Percentiles rank a stretch among this genome's conserved stretches.
These are phyloP conservation scores for Neurospora sp. DNA, from an alignment of 495 filamentous ascomycete species.

Conservation along the genomic window DNA sequence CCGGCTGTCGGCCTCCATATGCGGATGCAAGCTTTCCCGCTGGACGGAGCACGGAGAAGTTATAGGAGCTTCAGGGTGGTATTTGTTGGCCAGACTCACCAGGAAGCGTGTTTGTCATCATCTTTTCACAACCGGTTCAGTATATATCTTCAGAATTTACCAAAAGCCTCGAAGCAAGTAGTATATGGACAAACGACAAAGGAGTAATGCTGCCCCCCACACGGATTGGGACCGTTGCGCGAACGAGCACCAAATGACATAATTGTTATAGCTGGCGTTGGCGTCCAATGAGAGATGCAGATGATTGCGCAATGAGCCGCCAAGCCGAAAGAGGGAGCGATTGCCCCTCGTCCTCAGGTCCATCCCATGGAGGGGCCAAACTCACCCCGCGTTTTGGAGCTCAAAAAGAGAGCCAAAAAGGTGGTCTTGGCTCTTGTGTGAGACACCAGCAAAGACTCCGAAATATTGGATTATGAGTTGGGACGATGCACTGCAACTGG, in stretches of 20 bases:
- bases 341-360: constrained; percentile 20
- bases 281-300: constrained; percentile 15
- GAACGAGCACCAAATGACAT: constrained; percentile 22
- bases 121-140: background rate
- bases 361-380: constrained; percentile 18
- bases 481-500: background rate
- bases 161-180: background rate
- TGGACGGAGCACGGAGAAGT: background rate
- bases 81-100: background rate
- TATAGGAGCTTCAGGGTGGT: background rate
- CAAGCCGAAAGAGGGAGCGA: constrained; percentile 19
- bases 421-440: background rate
- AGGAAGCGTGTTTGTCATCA: background rate
- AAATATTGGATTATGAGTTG: background rate
- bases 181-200: background rate
- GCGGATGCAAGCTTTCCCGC: background rate
- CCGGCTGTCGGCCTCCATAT: background rate
- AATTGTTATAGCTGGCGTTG: constrained; percentile 5
- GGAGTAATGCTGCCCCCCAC: background rate
- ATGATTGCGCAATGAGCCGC: constrained; percentile 27
- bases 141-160: no score
- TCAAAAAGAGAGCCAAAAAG: background rate
- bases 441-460: background rate
- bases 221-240: constrained; percentile 12
- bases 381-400: constrained; percentile 12